Base-by-base conservation (phyloP, 257 asterid species). In the Haberlea rhodopensis region DNA sequence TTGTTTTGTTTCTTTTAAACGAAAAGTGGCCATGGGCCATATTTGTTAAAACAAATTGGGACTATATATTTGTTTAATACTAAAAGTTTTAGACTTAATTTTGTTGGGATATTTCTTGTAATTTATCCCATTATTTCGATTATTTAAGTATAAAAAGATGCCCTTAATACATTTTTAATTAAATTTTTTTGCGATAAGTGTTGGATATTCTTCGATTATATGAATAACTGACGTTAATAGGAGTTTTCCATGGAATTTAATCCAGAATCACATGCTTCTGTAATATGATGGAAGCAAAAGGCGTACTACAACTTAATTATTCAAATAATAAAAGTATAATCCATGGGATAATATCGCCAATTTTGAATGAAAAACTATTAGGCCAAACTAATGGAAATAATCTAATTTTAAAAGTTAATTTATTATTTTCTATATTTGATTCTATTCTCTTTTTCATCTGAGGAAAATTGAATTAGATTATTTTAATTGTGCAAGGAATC, bases 201-300 rank as follows among this genome's bases (percentile, higher is more conserved):
- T 67, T 19, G 68, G 63, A 75, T 62, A 76, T 66, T 61, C 80
- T 62, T 56, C 16, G 59, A 18, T 29, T 70, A 66, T 32, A 60
- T 46, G 7, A 24, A 31, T 70, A 71, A 60, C 46, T 60, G 19
- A 65, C 32, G 71, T 49, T 71, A 55, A 70, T 59, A 66, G 66
- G 58, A 62, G 57, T 29, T 34, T 57, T 46, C 40, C 53, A 55
- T 19, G 71, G 87, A 78, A 78, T 57, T 57, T 56, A 73, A 81
- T 71, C 79, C 51, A 62, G 87, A 82, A 85, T 80, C 86, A 61
- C 60, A 78, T 85, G 76, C 91, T 63, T 20, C 60, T 63, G 56
- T 29, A 66, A 22, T 26, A 57, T 58, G 25, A 28, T 60, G n/a
- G 53, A 73, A 62, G 76, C 62, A 63, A 63, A n/a, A 73, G 23